A percentile compares a stretch with the other conserved stretches of the same genome.
Conservation (phyloP, 208 protist genomes). For the Wallacemonas sp. region DNA sequence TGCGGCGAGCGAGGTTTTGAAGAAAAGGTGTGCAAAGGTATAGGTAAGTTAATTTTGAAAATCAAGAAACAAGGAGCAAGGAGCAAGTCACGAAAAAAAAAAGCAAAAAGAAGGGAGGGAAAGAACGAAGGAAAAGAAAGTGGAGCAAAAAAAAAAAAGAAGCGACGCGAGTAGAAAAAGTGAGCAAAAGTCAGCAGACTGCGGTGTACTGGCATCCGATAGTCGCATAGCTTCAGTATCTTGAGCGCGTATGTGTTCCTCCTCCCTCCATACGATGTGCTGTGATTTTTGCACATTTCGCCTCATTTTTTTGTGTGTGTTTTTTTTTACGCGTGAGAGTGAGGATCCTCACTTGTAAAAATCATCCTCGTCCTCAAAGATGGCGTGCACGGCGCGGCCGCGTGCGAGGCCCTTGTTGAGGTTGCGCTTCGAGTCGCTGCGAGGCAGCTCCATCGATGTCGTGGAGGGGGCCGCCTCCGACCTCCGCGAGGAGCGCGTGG, state of each 20-base stretch:
- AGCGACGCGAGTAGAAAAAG: no score
- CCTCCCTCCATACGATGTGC: no score
- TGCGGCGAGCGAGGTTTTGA: no score
- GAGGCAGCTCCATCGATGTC: not conserved
- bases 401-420: conserved; percentile 1
- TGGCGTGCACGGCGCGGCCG: conserved; percentile 14
- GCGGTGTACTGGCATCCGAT: no score
- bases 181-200: not conserved
- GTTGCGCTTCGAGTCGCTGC: conserved; percentile 6
- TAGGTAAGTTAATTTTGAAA: not conserved
- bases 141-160: conserved; percentile 5
- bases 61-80: not conserved
- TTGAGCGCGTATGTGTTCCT: no score
- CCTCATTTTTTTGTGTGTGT: no score
- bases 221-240: no score
- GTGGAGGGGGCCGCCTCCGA: not conserved
- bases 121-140: not conserved
- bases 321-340: not conserved
- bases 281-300: no score
- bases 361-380: conserved; percentile 20
- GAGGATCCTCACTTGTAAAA: not conserved
- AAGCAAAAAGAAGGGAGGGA: not conserved
- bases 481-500: not conserved
- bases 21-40: not conserved
- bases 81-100: not conserved